Conservation (phyloP, 2,329 filamentous ascomycete genomes). For the Aspergillus tubingensis region DNA sequence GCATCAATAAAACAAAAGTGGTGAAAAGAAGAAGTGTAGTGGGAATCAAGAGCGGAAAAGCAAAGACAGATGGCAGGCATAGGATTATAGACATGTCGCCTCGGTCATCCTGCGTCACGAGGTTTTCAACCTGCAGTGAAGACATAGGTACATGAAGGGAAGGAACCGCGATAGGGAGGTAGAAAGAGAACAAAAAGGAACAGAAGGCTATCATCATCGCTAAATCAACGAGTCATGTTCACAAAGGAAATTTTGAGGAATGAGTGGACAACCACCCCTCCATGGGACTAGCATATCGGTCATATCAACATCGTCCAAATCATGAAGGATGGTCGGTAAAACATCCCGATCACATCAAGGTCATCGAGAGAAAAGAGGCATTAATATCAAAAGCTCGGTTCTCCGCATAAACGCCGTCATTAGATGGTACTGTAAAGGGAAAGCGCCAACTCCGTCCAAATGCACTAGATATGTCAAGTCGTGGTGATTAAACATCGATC, state of each 20-base stretch:
- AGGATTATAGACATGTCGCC: conserved; percentile 1
- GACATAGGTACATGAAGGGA: conserved; percentile 11
- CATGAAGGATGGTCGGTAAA: conserved; percentile 13
- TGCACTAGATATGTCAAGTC: conserved; percentile 33
- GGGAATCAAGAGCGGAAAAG: not conserved
- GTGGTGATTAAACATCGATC: conserved; percentile 57
- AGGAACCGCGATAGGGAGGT: not conserved
- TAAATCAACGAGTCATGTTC: conserved; percentile 14
- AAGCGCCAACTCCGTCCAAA: conserved; percentile 36
- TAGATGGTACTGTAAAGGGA: conserved; percentile 27
- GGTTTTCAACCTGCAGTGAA: conserved; percentile 13
- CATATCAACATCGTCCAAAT: not conserved
- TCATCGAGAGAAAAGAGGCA: conserved; percentile 12
- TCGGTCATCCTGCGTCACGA: conserved; percentile 10
- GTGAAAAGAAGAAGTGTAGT: not conserved
- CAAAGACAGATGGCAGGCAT: not conserved
- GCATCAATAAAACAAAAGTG: conserved; percentile 2
- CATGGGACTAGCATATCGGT: not conserved
- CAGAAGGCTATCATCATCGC: conserved; percentile 16
- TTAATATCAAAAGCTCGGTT: conserved; percentile 20
- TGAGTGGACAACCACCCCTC: conserved; percentile 19
- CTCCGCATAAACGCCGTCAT: conserved; percentile 25
- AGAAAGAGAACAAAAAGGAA: not conserved
- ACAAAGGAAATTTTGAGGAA: conserved; percentile 21
- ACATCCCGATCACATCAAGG: conserved; percentile 9